A percentile compares a stretch with the other conserved stretches of the same genome.
phyloP scores from a whole-genome alignment of 495 filamentous ascomycete species.

The Aspergillus nanangensis region DNA sequence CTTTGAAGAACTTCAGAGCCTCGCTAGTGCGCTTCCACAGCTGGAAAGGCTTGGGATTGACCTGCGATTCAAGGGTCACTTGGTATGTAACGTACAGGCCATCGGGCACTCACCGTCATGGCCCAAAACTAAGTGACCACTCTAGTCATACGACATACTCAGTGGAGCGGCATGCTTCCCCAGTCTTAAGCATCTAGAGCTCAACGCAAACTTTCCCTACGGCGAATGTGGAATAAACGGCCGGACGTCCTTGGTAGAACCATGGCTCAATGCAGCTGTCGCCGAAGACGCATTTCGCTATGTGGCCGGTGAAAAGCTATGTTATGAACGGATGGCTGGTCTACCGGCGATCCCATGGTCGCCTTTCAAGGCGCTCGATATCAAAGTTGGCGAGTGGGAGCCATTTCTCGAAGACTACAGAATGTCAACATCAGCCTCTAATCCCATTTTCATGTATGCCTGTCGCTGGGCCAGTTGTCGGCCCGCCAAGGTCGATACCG shows the following conservation, averaged over 20 bases:
- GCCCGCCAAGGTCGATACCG: constrained; percentile 1
- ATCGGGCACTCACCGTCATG: background rate
- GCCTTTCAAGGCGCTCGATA: background rate
- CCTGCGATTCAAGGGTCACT: constrained; percentile 1
- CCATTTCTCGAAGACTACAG: background rate
- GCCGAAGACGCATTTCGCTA: constrained; percentile 1
- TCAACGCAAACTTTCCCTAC: background rate
- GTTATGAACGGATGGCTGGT: background rate
- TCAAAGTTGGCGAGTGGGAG: constrained; percentile 2
- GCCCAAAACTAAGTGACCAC: background rate
- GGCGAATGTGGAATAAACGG: background rate
- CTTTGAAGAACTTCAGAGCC: constrained; percentile 1
- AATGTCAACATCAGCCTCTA: background rate
- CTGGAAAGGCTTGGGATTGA: background rate
- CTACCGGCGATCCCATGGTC: background rate
- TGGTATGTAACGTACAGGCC: constrained; percentile 1
- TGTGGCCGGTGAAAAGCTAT: background rate
- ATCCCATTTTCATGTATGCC: background rate
- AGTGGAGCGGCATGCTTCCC: constrained; percentile 1
- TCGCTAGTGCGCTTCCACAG: background rate
- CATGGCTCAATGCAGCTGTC: constrained; percentile 2
- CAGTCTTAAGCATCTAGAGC: background rate
- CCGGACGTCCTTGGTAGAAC: background rate
- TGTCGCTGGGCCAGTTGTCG: background rate
- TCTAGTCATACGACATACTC: background rate